phyloP scores from a whole-genome alignment of 257 asterid species.

The Scutellaria galericulata region DNA sequence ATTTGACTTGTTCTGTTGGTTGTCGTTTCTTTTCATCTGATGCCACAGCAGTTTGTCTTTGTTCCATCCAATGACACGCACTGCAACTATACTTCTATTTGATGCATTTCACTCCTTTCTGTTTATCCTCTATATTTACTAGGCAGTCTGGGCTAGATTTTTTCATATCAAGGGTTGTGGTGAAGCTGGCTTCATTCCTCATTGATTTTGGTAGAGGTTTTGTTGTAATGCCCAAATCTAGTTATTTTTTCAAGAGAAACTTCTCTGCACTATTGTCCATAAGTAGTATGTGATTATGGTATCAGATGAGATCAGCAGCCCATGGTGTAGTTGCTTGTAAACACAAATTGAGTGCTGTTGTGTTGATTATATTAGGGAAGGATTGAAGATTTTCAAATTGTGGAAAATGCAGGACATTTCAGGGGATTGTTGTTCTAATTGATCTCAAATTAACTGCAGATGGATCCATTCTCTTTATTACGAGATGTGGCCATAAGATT shows the following conservation, averaged over 20 bases:
- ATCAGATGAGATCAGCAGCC: conserved; percentile 12
- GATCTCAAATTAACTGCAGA: too few species aligned
- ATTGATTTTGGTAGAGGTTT: not conserved
- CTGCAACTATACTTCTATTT: not conserved
- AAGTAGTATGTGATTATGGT: conserved; percentile 7
- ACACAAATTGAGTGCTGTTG: conserved; percentile 7
- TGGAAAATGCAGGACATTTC: not conserved
- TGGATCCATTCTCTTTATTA: not conserved
- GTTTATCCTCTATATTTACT: conserved; percentile 7
- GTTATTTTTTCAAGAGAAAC: conserved; percentile 1
- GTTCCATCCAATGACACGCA: conserved; percentile 2
- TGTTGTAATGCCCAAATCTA: not conserved
- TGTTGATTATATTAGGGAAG: not conserved
- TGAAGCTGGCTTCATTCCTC: conserved; percentile 22
- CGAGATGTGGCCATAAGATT: conserved; percentile 5
- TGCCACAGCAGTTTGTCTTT: not conserved
- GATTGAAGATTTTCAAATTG: not conserved
- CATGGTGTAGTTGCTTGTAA: not conserved
- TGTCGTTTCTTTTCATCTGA: conserved; percentile 6
- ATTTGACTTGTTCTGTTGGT: conserved; percentile 16
- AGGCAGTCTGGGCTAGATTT: not conserved
- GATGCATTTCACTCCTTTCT: conserved; percentile 8
- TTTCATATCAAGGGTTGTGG: conserved; percentile 1
- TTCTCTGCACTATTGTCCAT: conserved; percentile 7
- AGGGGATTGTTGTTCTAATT: too few species aligned